Conservation (phyloP, 2,329 filamentous ascomycete genomes). For the Fusarium newnesense region DNA sequence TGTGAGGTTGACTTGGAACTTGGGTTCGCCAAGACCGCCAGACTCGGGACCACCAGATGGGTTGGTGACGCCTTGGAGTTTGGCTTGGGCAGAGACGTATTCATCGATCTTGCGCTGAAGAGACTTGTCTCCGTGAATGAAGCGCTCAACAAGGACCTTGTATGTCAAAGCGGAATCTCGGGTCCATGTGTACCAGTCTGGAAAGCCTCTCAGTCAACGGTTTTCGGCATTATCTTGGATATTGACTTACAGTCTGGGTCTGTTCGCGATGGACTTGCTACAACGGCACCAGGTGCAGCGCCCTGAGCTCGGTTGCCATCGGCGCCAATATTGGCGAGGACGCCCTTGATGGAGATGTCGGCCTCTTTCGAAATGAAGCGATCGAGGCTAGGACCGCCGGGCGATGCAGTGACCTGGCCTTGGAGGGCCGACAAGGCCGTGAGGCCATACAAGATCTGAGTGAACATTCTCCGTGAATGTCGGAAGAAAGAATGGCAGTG, state of each 20-base stretch:
- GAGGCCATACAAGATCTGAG: slow-evolving; percentile 6
- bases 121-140: slow-evolving; percentile 65
- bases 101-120: slow-evolving; percentile 71
- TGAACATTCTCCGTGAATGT: slow-evolving; percentile 25
- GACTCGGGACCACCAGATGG: slow-evolving; percentile 68
- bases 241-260: slow-evolving; percentile 54
- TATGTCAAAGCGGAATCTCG: slow-evolving; percentile 77
- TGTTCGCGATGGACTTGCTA: slow-evolving; percentile 63
- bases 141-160: slow-evolving; percentile 74
- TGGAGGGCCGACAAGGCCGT: slow-evolving; percentile 1
- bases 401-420: slow-evolving; percentile 3
- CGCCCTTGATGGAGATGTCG: slow-evolving; percentile 31
- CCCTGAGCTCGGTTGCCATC: slow-evolving; percentile 59
- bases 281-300: slow-evolving; percentile 60
- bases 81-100: slow-evolving; percentile 73
- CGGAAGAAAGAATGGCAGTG: not conserved
- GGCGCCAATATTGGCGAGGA: slow-evolving; percentile 62
- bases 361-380: slow-evolving; percentile 34
- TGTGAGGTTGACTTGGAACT: slow-evolving; percentile 72
- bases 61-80: slow-evolving; percentile 72
- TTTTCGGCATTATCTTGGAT: rapidly evolving
- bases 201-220: not conserved
- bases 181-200: slow-evolving; percentile 83
- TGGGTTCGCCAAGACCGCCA: slow-evolving; percentile 73
- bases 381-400: not conserved